These are phyloP conservation scores for Pestalotiopsis sp. DNA, from an alignment of 2,329 filamentous ascomycete genomes.

Conservation along the genomic window DNA sequence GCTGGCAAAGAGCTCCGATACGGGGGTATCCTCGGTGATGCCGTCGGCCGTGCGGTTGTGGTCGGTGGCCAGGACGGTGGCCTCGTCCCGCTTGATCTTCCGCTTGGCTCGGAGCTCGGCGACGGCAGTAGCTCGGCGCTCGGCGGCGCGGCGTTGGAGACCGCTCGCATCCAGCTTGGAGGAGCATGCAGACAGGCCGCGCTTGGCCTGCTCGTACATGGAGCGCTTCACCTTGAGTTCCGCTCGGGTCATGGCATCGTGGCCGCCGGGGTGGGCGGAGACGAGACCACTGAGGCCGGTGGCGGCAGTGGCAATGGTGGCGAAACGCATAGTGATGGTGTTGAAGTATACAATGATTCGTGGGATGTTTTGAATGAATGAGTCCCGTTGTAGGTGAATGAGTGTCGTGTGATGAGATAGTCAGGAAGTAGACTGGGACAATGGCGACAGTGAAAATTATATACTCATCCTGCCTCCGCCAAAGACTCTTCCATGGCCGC, in stretches of 20 bases:
- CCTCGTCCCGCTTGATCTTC: slow-evolving; percentile 32
- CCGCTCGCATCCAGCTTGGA: background rate
- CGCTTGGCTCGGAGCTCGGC: background rate
- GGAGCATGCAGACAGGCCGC: background rate
- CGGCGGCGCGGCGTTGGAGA: background rate
- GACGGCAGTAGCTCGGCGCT: background rate
- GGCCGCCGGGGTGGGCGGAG: background rate
- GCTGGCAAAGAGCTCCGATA: slow-evolving; percentile 40
- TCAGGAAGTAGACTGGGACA: background rate
- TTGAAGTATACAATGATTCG: background rate
- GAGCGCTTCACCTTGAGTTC: background rate
- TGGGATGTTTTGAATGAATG: no score
- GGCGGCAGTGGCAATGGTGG: background rate
- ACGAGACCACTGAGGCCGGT: background rate
- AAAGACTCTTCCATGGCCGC: background rate
- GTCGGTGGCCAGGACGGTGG: slow-evolving; percentile 20
- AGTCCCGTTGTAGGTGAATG: background rate
- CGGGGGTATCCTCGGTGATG: slow-evolving; percentile 36
- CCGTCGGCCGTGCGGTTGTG: slow-evolving; percentile 33
- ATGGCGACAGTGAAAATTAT: background rate
- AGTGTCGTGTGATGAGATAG: background rate
- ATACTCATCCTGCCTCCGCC: background rate
- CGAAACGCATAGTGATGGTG: background rate
- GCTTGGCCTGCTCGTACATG: background rate
- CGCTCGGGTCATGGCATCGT: background rate